Conservation (phyloP, 202 grass and related monocot species). For the Schoenoplectus triqueter region DNA sequence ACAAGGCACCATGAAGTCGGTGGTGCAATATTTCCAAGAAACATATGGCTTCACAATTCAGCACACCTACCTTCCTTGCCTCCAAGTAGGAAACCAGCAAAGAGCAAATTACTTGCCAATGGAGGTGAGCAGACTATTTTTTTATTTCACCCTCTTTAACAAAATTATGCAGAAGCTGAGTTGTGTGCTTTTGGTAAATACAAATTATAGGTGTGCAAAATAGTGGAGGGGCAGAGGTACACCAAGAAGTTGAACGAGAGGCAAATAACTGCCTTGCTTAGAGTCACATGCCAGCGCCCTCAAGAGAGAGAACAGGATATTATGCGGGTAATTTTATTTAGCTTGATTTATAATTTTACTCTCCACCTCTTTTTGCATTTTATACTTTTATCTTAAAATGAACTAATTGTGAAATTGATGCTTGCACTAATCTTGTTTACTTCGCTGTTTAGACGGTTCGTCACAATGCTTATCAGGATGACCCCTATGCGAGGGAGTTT, state of each 20-base stretch:
- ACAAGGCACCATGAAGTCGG: slow-evolving; percentile 75
- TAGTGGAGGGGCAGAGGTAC: slow-evolving; percentile 86
- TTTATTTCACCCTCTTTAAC: not conserved
- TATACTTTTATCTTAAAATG: not conserved
- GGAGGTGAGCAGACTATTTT: slow-evolving; percentile 59
- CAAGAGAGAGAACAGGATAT: slow-evolving; percentile 79
- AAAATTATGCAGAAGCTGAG: not conserved
- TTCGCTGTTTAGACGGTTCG: slow-evolving; percentile 59
- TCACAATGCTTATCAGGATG: slow-evolving; percentile 76
- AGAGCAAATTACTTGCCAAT: slow-evolving; percentile 90
- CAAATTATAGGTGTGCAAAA: slow-evolving; percentile 72
- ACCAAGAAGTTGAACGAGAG: slow-evolving; percentile 79
- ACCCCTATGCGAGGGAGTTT: slow-evolving; percentile 85
- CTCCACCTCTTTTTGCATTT: not conserved
- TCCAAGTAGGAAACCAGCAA: slow-evolving; percentile 80
- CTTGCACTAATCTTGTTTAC: slow-evolving; percentile 25
- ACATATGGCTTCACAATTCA: slow-evolving; percentile 88
- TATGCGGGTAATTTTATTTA: slow-evolving; percentile 51
- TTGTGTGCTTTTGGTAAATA: slow-evolving; percentile 13
- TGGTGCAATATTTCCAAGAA: slow-evolving; percentile 94
- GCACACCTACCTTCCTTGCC: slow-evolving; percentile 81
- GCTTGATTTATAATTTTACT: not conserved
- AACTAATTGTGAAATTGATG: slow-evolving; percentile 24
- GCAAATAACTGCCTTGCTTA: slow-evolving; percentile 89
- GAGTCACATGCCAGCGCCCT: slow-evolving; percentile 79